phyloP scores from a whole-genome alignment of 352 stramenopile genomes.

The Blastocystis sp. region DNA sequence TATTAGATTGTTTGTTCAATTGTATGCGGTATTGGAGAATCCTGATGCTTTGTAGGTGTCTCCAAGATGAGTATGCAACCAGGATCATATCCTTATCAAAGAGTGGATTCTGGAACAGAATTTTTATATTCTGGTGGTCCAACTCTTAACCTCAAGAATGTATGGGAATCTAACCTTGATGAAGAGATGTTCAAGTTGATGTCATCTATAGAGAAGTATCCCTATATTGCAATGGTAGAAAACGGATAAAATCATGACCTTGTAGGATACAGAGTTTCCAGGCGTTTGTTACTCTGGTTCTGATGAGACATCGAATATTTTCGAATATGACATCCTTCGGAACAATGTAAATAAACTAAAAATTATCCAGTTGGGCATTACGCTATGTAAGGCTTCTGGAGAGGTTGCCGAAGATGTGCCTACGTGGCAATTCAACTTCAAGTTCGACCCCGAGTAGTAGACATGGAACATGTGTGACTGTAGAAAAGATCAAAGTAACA shows the following conservation, averaged over 20 bases:
- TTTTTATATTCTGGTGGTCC: neutral
- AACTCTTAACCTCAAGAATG: neutral
- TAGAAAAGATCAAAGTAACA: slow-evolving; percentile 41
- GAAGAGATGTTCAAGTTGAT: slow-evolving; percentile 42
- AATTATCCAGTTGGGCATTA: slow-evolving; percentile 61
- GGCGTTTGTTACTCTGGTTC: slow-evolving; percentile 23
- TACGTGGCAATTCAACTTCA: slow-evolving; percentile 62
- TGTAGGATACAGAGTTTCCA: slow-evolving; percentile 59
- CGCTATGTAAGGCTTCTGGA: slow-evolving; percentile 19
- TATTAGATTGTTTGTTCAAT: neutral
- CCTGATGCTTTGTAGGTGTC: neutral
- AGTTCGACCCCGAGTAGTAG: slow-evolving; percentile 43
- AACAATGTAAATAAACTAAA: slow-evolving; percentile 62
- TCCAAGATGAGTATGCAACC: neutral
- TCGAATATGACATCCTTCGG: slow-evolving; percentile 43
- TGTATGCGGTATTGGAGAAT: neutral
- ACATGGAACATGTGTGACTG: neutral
- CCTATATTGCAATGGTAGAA: slow-evolving; percentile 56
- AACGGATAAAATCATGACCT: neutral
- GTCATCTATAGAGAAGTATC: slow-evolving; percentile 26
- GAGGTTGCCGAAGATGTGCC: slow-evolving; percentile 13
- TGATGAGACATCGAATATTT: slow-evolving; percentile 50
- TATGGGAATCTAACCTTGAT: slow-evolving; percentile 56
- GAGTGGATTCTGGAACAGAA: neutral
- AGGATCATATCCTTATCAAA: neutral